Percentiles rank a stretch among this genome's conserved stretches.
Evolutionary conservation across 140 eudicot species (phyloP).

Genomic region (Cichorium intybus): DNA sequence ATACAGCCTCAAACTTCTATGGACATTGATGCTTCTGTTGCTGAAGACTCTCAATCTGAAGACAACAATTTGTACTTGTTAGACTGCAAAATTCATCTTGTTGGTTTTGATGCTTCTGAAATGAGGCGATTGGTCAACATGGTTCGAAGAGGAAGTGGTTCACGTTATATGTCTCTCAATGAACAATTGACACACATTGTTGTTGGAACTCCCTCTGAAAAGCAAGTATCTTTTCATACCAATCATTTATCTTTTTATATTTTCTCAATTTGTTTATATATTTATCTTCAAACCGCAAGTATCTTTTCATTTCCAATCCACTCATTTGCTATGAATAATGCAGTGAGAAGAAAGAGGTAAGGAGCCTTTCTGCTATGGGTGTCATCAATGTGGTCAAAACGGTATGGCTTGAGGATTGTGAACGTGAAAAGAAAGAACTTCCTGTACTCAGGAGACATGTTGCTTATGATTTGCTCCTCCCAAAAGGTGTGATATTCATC

Average conservation of each 20-base stretch:
- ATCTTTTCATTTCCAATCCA: background rate
- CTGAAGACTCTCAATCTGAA: constrained; percentile 82
- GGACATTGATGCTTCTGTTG: constrained; percentile 56
- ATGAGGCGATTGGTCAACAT: constrained; percentile 75
- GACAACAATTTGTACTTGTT: constrained; percentile 75
- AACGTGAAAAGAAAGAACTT: constrained; percentile 69
- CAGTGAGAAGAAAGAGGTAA: constrained; percentile 86
- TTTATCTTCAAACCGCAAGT: background rate
- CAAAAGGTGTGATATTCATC: constrained; percentile 56
- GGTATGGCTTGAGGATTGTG: constrained; percentile 90
- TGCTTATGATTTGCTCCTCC: constrained; percentile 86
- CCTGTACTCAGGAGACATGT: constrained; percentile 68
- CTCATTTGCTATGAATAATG: constrained; percentile 25
- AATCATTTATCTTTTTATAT: background rate
- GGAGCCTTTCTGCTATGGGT: constrained; percentile 87
- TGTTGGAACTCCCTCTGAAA: constrained; percentile 88
- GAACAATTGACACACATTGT: constrained; percentile 87
- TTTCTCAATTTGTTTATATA: background rate
- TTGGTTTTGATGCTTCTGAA: constrained; percentile 79
- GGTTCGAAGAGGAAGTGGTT: constrained; percentile 92
- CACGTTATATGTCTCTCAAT: constrained; percentile 75
- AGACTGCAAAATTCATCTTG: constrained; percentile 76
- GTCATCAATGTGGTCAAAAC: constrained; percentile 69
- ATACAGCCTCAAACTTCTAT: constrained; percentile 29
- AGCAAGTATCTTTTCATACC: constrained; percentile 39